Conservation (phyloP, 169 alveolate species). For the Plasmodium vinckei region DNA sequence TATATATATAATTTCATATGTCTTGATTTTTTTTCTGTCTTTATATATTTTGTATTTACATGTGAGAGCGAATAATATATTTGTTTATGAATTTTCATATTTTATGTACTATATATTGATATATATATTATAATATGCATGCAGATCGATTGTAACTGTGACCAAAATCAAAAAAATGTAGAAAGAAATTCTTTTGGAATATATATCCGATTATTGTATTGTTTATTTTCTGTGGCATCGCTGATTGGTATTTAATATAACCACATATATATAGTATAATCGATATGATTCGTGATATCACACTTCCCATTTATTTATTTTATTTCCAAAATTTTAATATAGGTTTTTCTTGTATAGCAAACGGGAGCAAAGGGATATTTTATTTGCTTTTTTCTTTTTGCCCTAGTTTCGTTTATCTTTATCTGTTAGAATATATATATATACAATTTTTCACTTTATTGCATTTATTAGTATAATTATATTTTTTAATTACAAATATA, state of each 20-base stretch:
- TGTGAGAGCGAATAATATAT: too few species aligned
- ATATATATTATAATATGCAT: neutral
- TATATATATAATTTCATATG: too few species aligned
- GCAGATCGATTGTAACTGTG: conserved; percentile 34
- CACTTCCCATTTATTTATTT: conserved; percentile 8
- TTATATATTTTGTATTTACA: too few species aligned
- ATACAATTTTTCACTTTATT: neutral
- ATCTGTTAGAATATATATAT: conserved; percentile 28
- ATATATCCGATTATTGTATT: conserved; percentile 41
- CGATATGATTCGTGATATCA: neutral
- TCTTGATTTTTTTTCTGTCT: too few species aligned
- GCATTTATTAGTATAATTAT: neutral
- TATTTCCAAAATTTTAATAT: conserved; percentile 1
- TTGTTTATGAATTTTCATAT: too few species aligned
- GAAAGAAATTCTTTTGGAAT: conserved; percentile 19
- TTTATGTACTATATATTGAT: too few species aligned
- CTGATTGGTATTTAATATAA: conserved; percentile 21
- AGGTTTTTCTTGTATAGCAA: conserved; percentile 43
- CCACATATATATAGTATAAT: neutral
- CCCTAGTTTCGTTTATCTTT: conserved; percentile 66
- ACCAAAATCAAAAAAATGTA: conserved; percentile 14
- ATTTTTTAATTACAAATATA: neutral
- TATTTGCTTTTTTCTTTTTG: conserved; percentile 50
- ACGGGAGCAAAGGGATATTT: conserved; percentile 50
- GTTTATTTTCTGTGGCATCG: conserved; percentile 21